Base-by-base conservation (phyloP, 208 protist genomes). In the Tetramitus jugosus region DNA sequence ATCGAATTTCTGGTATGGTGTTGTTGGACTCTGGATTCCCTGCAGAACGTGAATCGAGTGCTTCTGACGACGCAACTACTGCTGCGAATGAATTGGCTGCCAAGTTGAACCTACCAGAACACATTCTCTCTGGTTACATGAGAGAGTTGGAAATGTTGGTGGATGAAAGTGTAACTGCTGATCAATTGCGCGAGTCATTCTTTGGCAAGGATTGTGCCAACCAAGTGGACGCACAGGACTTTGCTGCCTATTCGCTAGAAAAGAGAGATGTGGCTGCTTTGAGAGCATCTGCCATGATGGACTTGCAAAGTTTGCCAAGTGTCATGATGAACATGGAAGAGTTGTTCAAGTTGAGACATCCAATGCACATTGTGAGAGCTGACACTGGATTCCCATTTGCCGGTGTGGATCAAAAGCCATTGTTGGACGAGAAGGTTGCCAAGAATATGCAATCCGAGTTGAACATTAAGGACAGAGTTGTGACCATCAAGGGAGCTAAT, bases 351-450 rank as follows among this genome's bases (percentile, higher is more conserved):
- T 29, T 62, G 26, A 62, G 56, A 62, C 56, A 62, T 35, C 56
- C 56, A 62, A 29, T 62, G 10, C n/a, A 20, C 10, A 37, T 62
- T 10, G 35, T 62, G n/a, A 20, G 56, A 10, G n/a, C 56, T 29
- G 56, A 62, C 10, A 20, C n/a, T 62, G 56, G 56, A 31, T 35
- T 62, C n/a, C n/a, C n/a, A 8, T 20, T 37, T 62, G 56, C n/a
- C 56, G n/a, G n/a, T n/a, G n/a, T n/a, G n/a, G 56, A 62, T 35
- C n/a, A 62, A 29, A 62, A 62, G n/a, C 56, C 56, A 62, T 37
- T 62, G n/a, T 37, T 62, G n/a, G 56, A 62, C 10, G 26, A 20
- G 3, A 62, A 62, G 26, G 56, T 62, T 4, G 10, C 35, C 56
- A 62, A 62, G 35, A 37, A 20, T 33, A 62, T 62, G 56, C n/a